Conservation (phyloP, 2,329 filamentous ascomycete genomes). For the Phoma sp. region DNA sequence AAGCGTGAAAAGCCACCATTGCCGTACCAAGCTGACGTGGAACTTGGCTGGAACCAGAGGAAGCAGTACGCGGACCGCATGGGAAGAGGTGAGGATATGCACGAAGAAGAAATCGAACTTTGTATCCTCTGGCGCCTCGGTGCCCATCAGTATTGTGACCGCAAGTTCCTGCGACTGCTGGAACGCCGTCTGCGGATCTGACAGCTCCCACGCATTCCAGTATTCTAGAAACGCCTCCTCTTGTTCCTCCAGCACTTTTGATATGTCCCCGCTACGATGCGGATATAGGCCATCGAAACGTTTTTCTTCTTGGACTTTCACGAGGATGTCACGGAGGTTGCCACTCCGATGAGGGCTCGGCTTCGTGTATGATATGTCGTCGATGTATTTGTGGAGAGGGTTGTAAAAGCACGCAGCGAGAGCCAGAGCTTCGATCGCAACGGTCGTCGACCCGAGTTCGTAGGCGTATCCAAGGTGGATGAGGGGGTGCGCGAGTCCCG, state of each 20-base stretch:
- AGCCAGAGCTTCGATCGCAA: constrained; percentile 87
- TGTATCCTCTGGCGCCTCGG: constrained; percentile 40
- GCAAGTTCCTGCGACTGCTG: constrained; percentile 68
- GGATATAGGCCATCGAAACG: constrained; percentile 72
- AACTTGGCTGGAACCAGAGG: constrained; percentile 75
- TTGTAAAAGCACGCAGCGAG: constrained; percentile 68
- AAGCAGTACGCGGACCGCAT: constrained; percentile 85
- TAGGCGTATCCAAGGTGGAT: constrained; percentile 95
- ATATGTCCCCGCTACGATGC: constrained; percentile 68
- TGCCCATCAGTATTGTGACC: constrained; percentile 65
- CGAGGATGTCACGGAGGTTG: constrained; percentile 71
- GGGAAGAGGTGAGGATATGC: constrained; percentile 82
- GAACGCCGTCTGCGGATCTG: constrained; percentile 75
- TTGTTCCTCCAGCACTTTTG: constrained; percentile 70
- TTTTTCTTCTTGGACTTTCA: constrained; percentile 71
- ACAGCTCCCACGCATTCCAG: constrained; percentile 84
- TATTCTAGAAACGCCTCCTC: constrained; percentile 79
- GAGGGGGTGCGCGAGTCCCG: constrained; percentile 85
- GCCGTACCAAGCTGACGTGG: constrained; percentile 75
- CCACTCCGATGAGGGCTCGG: constrained; percentile 59
- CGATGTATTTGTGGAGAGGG: constrained; percentile 67
- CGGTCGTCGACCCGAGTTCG: constrained; percentile 82
- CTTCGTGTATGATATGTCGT: constrained; percentile 73
- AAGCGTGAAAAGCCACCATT: constrained; percentile 89
- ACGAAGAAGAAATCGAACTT: constrained; percentile 84